Base-by-base conservation (phyloP, 1,139 yeast genomes). In the Blastobotrys petasosporus region DNA sequence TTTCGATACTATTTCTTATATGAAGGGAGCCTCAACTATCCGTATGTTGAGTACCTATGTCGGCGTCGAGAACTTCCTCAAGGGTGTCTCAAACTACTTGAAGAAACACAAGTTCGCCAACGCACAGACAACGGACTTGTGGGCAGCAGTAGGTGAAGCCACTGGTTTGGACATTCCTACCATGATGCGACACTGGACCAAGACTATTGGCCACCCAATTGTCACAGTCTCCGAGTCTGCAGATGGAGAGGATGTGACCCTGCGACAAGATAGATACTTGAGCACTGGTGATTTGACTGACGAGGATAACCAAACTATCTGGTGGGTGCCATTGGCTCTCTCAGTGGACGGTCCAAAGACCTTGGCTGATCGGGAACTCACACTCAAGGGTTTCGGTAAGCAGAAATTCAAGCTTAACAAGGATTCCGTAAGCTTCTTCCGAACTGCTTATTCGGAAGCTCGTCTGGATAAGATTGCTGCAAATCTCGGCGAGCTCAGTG, bases 171-270 rank as follows among this genome's bases (percentile, higher is more conserved):
- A 87, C 50, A 84, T 87, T 45, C 75, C 74, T 53, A 64, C 70
- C 50, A 79, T 82, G 56, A 86, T 87, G 94, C 76, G 79, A 54
- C 71, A 77, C 45, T 87, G 96, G 96, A 85, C 92, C 47, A 76
- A 79, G 54, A 78, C 80, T 62, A 80, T 85, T 51, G 96, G 96
- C 4, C 86, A 74, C 70, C 96, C 96, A n/a, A 74, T 86, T 13
- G 70, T 87, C 41, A 71, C 79, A 45, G 92, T 85, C 29, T 63
- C 68, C 37, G 80, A 76, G 59, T 70, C 52, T 12, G 29, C 13
- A 2, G 51, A 66, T 32, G 66, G 63, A 25, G 64, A 65, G 15
- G 63, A 68, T 43, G 67, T 85, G 55, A 71, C 70, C 11, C 71
- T 85, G 47, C 73, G 71, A 42, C 95, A 86, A 69, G 74, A 84